Evolutionary conservation across 495 filamentous ascomycete species (phyloP), one percentile per base, ranked within the genome.

Genomic region (Bombardia bombarda): DNA sequence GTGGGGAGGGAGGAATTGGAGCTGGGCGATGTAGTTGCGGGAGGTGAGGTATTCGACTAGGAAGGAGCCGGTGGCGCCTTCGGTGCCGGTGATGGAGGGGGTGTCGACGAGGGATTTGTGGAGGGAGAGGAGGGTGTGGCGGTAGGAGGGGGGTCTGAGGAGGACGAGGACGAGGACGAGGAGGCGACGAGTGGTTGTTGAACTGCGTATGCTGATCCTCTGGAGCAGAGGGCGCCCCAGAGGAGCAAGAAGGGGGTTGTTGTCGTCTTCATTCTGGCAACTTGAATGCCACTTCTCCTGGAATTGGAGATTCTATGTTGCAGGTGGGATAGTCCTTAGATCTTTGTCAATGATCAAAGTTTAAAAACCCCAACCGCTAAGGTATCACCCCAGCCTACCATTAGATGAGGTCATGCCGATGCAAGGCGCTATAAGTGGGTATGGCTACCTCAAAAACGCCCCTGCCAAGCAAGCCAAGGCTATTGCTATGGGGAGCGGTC

Each of bases 81-180:
- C 92, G 51, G 83, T 72, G 37, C 75, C 72, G n/a, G 79, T 79
- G 50, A 94, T 73, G 7, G 88, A 95, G 31, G 82, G 67, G 37
- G 84, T 82, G 40, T 84, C 66, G 30, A 95, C 75, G 7, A 98
- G 78, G 18, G 74, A 67, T 31, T 79, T 75, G 65, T 96, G 92
- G 6, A 96, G 73, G 14, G 75, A 72, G 40, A 94, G 77, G n/a
- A 96, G 72, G 8, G 55, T 35, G 7, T 51, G 40, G 38, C 70
- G 65, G 46, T 71, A 72, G 10, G 61, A 20, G 1, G 67, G 57
- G 5, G 52, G 54, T 8, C 1, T 17, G 8, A 39, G 20, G n/a
- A n/a, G n/a, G n/a, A n/a, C n/a, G n/a, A n/a, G n/a, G n/a, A 25
- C 17, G 9, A 1, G 38, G 16, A 18, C 3, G 17, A 4, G 38